Percentiles rank a stretch among this genome's conserved stretches.
Conservation (phyloP, 352 stramenopile species). For the Phytophthora pseudosyringae region DNA sequence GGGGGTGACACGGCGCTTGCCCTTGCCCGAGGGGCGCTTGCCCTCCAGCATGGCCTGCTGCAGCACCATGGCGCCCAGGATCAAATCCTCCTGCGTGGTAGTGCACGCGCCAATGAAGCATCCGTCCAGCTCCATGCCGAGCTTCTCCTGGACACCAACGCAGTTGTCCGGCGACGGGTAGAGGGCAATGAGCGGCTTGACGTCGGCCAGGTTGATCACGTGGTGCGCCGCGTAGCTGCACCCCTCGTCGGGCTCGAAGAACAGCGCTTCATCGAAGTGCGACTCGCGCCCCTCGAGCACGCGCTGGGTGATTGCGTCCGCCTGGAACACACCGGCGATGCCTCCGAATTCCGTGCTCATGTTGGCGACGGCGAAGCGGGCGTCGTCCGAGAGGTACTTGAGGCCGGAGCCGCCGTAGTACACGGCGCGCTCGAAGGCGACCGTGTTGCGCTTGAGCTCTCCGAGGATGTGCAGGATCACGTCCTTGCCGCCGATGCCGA, state of each 20-base stretch:
- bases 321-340: constrained; percentile 83
- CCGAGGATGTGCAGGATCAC: constrained; percentile 83
- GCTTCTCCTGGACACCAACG: constrained; percentile 66
- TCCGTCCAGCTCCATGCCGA: constrained; percentile 80
- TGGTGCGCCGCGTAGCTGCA: constrained; percentile 80
- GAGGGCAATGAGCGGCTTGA: constrained; percentile 72
- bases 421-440: constrained; percentile 81
- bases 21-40: constrained; percentile 53
- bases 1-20: constrained; percentile 74
- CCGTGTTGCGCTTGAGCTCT: constrained; percentile 84
- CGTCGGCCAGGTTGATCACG: constrained; percentile 67
- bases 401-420: constrained; percentile 78
- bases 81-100: constrained; percentile 83
- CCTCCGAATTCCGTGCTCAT: constrained; percentile 87
- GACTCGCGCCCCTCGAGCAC: constrained; percentile 58
- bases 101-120: constrained; percentile 88
- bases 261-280: constrained; percentile 75
- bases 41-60: constrained; percentile 75
- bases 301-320: constrained; percentile 73
- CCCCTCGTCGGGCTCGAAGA: constrained; percentile 70
- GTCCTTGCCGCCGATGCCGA: constrained; percentile 84
- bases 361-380: constrained; percentile 82
- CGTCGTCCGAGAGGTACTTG: constrained; percentile 73
- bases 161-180: constrained; percentile 87
- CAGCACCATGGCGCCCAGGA: constrained; percentile 77